Conservation (phyloP, 805 yeast genomes). For the Lipomyces kockii region DNA sequence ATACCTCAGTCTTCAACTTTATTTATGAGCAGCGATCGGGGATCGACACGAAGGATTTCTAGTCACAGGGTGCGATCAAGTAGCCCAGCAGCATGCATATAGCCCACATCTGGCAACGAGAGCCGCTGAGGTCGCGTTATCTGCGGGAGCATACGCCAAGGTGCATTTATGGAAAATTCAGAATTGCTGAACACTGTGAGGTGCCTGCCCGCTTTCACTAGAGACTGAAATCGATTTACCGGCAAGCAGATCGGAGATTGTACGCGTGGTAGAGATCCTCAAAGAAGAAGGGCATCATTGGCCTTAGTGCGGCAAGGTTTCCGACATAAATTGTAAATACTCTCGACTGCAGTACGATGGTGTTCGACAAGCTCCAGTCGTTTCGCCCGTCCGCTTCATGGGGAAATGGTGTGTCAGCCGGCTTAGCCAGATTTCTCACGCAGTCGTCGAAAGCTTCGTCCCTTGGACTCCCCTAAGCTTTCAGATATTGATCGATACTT, state of each 20-base stretch:
- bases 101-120: not conserved
- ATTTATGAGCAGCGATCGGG: no score
- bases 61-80: no score
- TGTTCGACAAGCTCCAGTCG: conserved; percentile 1
- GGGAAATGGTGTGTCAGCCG: no score
- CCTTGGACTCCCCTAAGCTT: no score
- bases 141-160: not conserved
- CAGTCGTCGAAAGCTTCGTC: no score
- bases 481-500: no score
- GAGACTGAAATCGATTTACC: not conserved
- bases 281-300: no score
- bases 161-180: not conserved
- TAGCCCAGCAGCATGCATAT: no score
- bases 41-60: no score
- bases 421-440: no score
- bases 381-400: not conserved
- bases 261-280: not conserved
- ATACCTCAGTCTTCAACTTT: no score
- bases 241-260: conserved; percentile 1
- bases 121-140: conserved; percentile 3
- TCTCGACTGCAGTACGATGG: not conserved
- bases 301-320: not conserved
- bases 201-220: not conserved
- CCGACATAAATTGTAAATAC: no score
- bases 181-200: not conserved